phyloP scores from a whole-genome alignment of 805 yeast species.

The Cyberlindnera nakhonratchasimensis region DNA sequence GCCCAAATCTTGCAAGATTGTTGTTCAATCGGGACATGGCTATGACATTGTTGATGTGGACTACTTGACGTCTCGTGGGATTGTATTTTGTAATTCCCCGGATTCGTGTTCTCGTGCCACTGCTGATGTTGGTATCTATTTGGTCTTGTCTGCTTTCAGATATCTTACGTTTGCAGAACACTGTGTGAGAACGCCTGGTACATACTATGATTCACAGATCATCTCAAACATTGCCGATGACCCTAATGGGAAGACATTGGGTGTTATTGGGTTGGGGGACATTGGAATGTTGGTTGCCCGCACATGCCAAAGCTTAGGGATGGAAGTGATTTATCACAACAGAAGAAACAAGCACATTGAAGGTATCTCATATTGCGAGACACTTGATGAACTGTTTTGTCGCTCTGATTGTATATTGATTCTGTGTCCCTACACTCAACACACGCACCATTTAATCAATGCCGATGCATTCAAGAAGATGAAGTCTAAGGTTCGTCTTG shows the following conservation, averaged over 20 bases:
- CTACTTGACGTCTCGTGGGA: constrained; percentile 31
- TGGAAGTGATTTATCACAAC: constrained; percentile 42
- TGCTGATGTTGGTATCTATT: constrained; percentile 36
- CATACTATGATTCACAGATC: constrained; percentile 31
- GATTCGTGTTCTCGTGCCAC: constrained; percentile 38
- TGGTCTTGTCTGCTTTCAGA: constrained; percentile 34
- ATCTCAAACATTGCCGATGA: constrained; percentile 36
- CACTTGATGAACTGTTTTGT: constrained; percentile 27
- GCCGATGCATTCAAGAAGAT: constrained; percentile 27
- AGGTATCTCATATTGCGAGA: constrained; percentile 31
- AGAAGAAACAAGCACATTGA: constrained; percentile 36
- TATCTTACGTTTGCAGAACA: constrained; percentile 37
- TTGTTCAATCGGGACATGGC: constrained; percentile 40
- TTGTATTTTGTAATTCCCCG: constrained; percentile 39
- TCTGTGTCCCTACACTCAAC: constrained; percentile 38
- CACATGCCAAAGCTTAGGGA: constrained; percentile 41
- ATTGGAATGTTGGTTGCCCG: constrained; percentile 43
- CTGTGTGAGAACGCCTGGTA: constrained; percentile 33
- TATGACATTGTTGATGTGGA: constrained; percentile 38
- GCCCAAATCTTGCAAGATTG: constrained; percentile 35
- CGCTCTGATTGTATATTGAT: constrained; percentile 34
- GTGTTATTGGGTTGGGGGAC: constrained; percentile 47
- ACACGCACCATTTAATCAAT: constrained; percentile 37
- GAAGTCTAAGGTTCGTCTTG: constrained; percentile 31
- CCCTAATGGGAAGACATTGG: constrained; percentile 41